Conservation (phyloP, 1,284 basidiomycete species). For the Fistulinella staudtii region DNA sequence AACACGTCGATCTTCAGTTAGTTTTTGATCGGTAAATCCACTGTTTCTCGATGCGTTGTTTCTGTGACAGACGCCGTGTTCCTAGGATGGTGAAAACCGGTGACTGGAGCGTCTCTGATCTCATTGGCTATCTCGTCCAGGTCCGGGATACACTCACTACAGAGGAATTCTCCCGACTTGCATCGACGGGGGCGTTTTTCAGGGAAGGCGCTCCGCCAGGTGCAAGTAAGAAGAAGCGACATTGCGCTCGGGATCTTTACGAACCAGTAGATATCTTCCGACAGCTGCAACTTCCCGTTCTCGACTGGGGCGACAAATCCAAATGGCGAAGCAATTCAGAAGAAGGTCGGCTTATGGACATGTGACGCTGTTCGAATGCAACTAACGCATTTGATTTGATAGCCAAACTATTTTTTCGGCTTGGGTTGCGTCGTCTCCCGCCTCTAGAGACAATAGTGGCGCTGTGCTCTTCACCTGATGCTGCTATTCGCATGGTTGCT, state of each 20-base stretch:
- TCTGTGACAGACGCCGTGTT: background rate
- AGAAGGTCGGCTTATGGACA: conserved; percentile 57
- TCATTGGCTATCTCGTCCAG: conserved; percentile 88
- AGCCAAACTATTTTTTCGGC: conserved; percentile 81
- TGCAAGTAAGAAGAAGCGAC: conserved; percentile 40
- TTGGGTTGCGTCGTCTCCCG: conserved; percentile 77
- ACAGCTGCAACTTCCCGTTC: conserved; percentile 71
- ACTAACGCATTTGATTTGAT: conserved; percentile 6
- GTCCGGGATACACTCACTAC: conserved; percentile 69
- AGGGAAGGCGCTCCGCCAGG: conserved; percentile 46
- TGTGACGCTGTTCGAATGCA: fast-evolving
- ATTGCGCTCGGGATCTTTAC: conserved; percentile 72
- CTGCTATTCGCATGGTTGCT: conserved; percentile 49
- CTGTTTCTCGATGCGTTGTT: background rate
- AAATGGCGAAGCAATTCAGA: conserved; percentile 81
- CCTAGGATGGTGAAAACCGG: conserved; percentile 80
- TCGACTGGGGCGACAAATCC: conserved; percentile 80
- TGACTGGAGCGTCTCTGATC: conserved; percentile 74
- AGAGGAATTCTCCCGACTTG: conserved; percentile 71
- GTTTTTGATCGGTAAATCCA: conserved; percentile 70
- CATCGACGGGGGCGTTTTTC: conserved; percentile 79
- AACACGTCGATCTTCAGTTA: conserved; percentile 88
- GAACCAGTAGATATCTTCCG: conserved; percentile 80
- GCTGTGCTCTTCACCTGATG: conserved; percentile 58
- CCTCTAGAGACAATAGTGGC: conserved; percentile 64